Evolutionary conservation across 805 yeast species (phyloP).

Genomic region (Candida parachauliodes): DNA sequence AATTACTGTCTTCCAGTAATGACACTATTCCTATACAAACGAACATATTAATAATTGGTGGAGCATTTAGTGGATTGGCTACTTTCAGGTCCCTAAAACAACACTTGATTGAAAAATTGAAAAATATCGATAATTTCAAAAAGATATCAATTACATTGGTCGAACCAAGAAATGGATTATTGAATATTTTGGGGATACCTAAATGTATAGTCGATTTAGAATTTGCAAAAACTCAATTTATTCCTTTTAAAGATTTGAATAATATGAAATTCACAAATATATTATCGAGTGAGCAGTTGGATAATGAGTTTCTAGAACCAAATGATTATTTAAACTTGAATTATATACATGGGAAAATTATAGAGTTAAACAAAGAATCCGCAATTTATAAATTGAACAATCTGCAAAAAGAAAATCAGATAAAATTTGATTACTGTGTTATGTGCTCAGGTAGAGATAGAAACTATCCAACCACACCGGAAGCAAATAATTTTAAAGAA

Average conservation of each 20-base stretch:
- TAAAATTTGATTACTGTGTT: slow-evolving; percentile 45
- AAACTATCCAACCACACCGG: slow-evolving; percentile 53
- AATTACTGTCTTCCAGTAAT: slow-evolving; percentile 1
- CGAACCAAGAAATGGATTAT: slow-evolving; percentile 39
- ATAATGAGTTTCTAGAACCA: neutral
- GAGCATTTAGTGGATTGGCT: slow-evolving; percentile 39
- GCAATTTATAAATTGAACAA: slow-evolving; percentile 25
- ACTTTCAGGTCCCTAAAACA: slow-evolving; percentile 25
- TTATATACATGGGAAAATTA: slow-evolving; percentile 33
- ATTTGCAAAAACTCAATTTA: slow-evolving; percentile 36
- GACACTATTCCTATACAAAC: slow-evolving; percentile 21
- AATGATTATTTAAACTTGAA: slow-evolving; percentile 13
- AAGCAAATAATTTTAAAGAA: slow-evolving; percentile 30
- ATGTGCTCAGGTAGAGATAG: slow-evolving; percentile 50
- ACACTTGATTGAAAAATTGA: slow-evolving; percentile 3
- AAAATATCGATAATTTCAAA: neutral
- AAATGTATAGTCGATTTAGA: slow-evolving; percentile 34
- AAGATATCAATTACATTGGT: slow-evolving; percentile 30
- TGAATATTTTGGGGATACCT: slow-evolving; percentile 39
- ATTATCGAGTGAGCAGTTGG: slow-evolving; percentile 15
- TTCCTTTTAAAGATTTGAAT: slow-evolving; percentile 28
- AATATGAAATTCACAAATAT: slow-evolving; percentile 26
- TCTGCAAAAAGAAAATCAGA: slow-evolving; percentile 8
- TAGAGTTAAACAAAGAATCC: slow-evolving; percentile 19
- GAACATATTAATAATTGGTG: slow-evolving; percentile 38